phyloP scores from a whole-genome alignment of 306 rosid genomes.

The Begonia fuchsioides region DNA sequence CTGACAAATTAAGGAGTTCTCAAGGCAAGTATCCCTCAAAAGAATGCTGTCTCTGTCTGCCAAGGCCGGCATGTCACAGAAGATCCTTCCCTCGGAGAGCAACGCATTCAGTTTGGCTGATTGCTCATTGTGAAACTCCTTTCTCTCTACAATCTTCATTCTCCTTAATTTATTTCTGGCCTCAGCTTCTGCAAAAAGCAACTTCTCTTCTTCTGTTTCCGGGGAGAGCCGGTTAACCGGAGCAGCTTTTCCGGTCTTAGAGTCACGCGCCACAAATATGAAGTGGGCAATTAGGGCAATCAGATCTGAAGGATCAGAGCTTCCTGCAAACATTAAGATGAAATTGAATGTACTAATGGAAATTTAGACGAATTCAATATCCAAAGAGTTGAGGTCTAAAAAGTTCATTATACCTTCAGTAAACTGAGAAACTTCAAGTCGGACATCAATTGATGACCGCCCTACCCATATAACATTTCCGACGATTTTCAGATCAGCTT shows the following conservation, averaged over 20 bases:
- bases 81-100: constrained; percentile 65
- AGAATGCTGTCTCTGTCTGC: constrained; percentile 93
- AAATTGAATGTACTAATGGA: background rate
- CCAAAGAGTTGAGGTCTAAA: background rate
- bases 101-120: constrained; percentile 27
- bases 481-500: constrained; percentile 59
- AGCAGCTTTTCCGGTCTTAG: constrained; percentile 76
- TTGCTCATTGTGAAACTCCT: constrained; percentile 7
- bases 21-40: constrained; percentile 64
- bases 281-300: constrained; percentile 77
- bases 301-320: constrained; percentile 25
- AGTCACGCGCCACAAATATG: constrained; percentile 95
- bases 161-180: constrained; percentile 54
- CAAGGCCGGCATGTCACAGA: constrained; percentile 87
- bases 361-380: background rate
- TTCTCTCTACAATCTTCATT: constrained; percentile 39
- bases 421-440: constrained; percentile 55
- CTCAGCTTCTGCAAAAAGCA: constrained; percentile 65
- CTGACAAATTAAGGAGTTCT: constrained; percentile 79
- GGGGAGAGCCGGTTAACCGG: constrained; percentile 70
- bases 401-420: constrained; percentile 30
- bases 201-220: constrained; percentile 53
- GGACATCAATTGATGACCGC: constrained; percentile 83
- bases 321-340: constrained; percentile 17
- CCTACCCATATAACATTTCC: constrained; percentile 97